These are phyloP conservation scores for Zopfia rhizophila DNA, from an alignment of 2,329 filamentous ascomycete species.

Conservation along the genomic window DNA sequence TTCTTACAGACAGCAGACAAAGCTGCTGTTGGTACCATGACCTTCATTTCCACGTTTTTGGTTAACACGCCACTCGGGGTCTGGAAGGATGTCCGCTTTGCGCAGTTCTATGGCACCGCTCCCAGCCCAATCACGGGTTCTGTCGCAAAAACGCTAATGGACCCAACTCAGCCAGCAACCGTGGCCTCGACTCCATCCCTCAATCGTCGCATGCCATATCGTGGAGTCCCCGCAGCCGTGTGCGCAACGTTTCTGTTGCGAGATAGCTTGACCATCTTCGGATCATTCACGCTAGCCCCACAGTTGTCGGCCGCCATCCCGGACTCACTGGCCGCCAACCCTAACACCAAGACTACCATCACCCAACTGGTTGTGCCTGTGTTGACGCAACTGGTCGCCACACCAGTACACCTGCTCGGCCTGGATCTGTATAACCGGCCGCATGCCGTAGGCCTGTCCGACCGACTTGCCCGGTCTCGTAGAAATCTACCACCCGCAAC, in stretches of 20 bases:
- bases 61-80: conserved; percentile 41
- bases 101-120: conserved; percentile 33
- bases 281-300: conserved; percentile 40
- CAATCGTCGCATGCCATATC: conserved; percentile 2
- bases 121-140: too few relatives aligned
- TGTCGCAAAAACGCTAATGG: conserved; percentile 5
- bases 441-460: neutral
- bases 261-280: conserved; percentile 43
- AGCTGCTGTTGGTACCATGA: conserved; percentile 32
- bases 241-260: conserved; percentile 39
- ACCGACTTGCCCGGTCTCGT: conserved; percentile 23
- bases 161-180: conserved; percentile 2
- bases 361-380: conserved; percentile 41
- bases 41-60: conserved; percentile 36
- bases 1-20: conserved; percentile 23
- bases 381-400: conserved; percentile 39
- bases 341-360: conserved; percentile 31
- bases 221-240: conserved; percentile 11
- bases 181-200: neutral
- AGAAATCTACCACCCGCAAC: conserved; percentile 32
- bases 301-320: conserved; percentile 32
- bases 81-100: conserved; percentile 43
- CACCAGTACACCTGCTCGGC: conserved; percentile 38
- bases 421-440: conserved; percentile 35
- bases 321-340: conserved; percentile 25